phyloP scores from a whole-genome alignment of 306 rosid species.

The Gillenia trifoliata region DNA sequence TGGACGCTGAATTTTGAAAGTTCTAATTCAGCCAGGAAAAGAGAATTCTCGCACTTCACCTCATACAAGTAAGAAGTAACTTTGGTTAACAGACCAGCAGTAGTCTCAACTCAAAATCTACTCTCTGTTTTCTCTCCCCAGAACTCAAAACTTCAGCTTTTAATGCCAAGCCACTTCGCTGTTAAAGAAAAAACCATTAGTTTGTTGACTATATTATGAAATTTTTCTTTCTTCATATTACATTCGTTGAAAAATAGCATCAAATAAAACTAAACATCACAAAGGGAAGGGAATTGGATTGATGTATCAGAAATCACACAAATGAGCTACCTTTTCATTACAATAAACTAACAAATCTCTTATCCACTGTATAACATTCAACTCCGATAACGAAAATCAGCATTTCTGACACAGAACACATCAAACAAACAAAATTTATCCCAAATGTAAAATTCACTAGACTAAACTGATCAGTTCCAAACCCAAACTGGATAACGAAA shows the following conservation, averaged over 20 bases:
- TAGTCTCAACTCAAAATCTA: neutral
- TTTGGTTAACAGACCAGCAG: neutral
- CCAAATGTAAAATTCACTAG: neutral
- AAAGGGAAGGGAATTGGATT: neutral
- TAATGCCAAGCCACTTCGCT: constrained; percentile 4
- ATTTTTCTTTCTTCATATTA: neutral
- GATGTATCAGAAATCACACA: neutral
- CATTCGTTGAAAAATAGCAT: neutral
- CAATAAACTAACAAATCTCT: neutral
- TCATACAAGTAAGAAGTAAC: constrained; percentile 1
- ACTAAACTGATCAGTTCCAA: neutral
- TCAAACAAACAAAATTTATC: neutral
- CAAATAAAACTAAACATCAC: neutral
- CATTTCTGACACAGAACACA: neutral
- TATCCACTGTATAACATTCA: neutral
- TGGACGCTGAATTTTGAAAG: constrained; percentile 84
- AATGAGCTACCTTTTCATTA: neutral
- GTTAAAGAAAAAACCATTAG: neutral
- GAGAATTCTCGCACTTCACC: neutral
- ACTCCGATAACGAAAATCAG: neutral
- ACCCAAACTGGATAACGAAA: neutral
- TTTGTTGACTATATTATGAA: neutral
- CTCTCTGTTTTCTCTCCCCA: neutral
- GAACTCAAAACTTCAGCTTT: neutral
- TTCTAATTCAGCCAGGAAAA: constrained; percentile 24